Evolutionary conservation across 805 yeast species (phyloP), one percentile per base, ranked within the genome.

Genomic region (Saturnispora sekii): DNA sequence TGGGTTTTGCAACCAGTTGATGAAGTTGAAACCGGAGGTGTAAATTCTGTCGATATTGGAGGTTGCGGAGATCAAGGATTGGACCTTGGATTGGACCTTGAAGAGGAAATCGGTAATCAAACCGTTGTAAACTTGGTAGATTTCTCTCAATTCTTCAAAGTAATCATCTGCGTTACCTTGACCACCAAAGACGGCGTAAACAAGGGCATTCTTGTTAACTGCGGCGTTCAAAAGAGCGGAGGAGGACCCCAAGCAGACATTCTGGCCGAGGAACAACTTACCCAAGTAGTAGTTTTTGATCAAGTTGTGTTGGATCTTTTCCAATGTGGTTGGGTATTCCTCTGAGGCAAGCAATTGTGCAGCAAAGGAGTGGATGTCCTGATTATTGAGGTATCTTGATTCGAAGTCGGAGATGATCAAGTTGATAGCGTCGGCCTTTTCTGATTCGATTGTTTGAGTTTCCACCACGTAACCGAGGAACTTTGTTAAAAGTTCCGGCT

Each of bases 131-230:
- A 80, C 73, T 52, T 76, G 69, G 70, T 84, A 82, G 48, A 89
- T 64, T 53, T 87, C 94, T 63, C 95, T 80, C 62, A 93, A 76
- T 71, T 93, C 99, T 63, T 89, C 96, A 57, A 93, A 93, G 71
- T 87, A 93, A 63, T 93, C 97, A 62, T 93, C 97, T 43, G 95
- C 81, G 70, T 87, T 90, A 67, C 99, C 99, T 72, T 93, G 99
- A 59, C 99, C 99, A 63, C 99, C 98, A 58, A 90, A 93, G 54
- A 93, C 79, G 51, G 97, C 95, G 48, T 75, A 78, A 46, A 89
- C 65, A 38, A 89, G 85, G 41, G 73, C 66, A 35, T 72, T 67
- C 47, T 72, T 70, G 42, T 69, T 60, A n/a, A 75, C 76, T 44
- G 84, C 77, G 42, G 84, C 78, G 50, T 78, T 72, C 62, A 87